These are phyloP conservation scores for Chimonanthus praecox DNA, from an alignment of 164 flowering plant genomes.

Conservation along the genomic window DNA sequence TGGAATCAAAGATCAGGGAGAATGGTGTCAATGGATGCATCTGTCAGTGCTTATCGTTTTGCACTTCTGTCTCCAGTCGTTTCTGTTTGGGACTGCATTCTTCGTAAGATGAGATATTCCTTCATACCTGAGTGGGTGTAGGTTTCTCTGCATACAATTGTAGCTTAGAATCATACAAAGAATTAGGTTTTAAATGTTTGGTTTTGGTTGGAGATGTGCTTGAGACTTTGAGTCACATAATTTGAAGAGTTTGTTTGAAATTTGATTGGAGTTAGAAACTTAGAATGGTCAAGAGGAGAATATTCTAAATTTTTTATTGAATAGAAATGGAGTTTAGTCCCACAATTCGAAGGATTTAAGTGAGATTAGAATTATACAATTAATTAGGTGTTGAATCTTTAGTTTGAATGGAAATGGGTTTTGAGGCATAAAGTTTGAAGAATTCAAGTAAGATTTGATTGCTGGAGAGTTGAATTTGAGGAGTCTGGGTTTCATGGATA, in stretches of 20 bases:
- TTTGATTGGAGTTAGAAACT: constrained; percentile 3
- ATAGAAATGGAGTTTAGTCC: no score
- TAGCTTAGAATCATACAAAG: not conserved
- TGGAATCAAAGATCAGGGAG: constrained; percentile 57
- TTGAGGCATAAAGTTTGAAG: not conserved
- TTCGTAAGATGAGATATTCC: constrained; percentile 77
- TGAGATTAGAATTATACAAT: no score
- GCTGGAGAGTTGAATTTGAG: constrained; percentile 13
- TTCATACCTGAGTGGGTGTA: constrained; percentile 96
- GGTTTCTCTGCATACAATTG: constrained; percentile 12
- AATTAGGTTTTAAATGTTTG: not conserved
- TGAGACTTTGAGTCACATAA: not conserved
- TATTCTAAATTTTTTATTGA: no score
- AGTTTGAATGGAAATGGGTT: not conserved
- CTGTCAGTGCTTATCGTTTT: constrained; percentile 40
- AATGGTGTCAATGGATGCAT: constrained; percentile 39
- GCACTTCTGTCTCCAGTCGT: constrained; percentile 21
- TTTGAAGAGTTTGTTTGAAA: constrained; percentile 7
- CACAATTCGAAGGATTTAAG: no score
- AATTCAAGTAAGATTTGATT: constrained; percentile 16
- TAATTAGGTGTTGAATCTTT: not conserved
- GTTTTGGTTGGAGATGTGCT: not conserved
- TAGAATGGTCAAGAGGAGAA: no score
- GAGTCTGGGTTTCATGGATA: constrained; percentile 30
- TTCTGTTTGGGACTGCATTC: constrained; percentile 53